Evolutionary conservation across 2,329 filamentous ascomycete species (phyloP).

Genomic region (Metarhizium sp.): DNA sequence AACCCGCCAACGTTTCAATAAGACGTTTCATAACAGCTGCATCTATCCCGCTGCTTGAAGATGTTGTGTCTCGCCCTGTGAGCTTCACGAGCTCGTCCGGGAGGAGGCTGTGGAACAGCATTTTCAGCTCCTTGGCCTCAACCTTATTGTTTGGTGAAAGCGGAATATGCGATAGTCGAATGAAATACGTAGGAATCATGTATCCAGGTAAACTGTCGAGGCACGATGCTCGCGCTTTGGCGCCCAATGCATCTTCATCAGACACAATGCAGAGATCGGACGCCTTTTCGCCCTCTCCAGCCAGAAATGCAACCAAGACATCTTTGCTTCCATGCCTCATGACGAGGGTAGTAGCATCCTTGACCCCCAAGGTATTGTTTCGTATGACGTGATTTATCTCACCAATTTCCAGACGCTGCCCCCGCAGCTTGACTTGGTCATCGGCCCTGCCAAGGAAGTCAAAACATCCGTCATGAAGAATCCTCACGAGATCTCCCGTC

Average conservation of each 20-base stretch:
- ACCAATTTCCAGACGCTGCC: constrained; percentile 79
- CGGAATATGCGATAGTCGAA: constrained; percentile 63
- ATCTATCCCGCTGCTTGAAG: constrained; percentile 19
- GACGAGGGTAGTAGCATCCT: constrained; percentile 70
- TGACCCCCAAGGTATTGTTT: constrained; percentile 43
- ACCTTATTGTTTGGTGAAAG: constrained; percentile 86
- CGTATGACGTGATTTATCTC: constrained; percentile 85
- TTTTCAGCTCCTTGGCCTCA: constrained; percentile 60
- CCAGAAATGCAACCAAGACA: constrained; percentile 69
- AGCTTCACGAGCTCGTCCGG: constrained; percentile 53
- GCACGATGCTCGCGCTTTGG: constrained; percentile 52
- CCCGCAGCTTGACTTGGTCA: constrained; percentile 85
- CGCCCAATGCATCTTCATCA: constrained; percentile 29
- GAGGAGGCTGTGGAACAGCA: constrained; percentile 53
- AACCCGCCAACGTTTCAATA: constrained; percentile 41
- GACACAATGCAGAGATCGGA: constrained; percentile 13
- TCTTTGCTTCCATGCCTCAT: constrained; percentile 69
- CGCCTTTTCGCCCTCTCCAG: constrained; percentile 8
- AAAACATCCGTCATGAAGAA: constrained; percentile 72
- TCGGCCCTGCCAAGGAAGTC: constrained; percentile 83
- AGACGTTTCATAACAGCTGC: constrained; percentile 36
- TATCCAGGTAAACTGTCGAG: constrained; percentile 64
- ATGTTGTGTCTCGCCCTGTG: constrained; percentile 20
- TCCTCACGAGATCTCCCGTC: constrained; percentile 78
- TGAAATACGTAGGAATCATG: constrained; percentile 83